Evolutionary conservation across 768 basidiomycete genomes (phyloP).

Genomic region (Collybia sp.): DNA sequence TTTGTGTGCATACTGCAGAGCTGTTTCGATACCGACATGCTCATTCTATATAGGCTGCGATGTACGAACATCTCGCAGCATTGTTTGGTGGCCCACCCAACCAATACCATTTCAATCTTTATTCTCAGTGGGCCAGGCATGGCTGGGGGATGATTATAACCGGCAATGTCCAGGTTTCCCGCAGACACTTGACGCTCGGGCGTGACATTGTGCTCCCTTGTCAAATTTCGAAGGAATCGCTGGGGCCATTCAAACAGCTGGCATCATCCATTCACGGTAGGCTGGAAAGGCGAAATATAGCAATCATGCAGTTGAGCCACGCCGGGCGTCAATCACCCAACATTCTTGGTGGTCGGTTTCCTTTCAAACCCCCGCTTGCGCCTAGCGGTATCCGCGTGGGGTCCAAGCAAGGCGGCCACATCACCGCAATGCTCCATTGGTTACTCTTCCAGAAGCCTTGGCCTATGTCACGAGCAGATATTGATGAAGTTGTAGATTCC

Average conservation of each 20-base stretch:
- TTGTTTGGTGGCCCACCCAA: constrained; percentile 74
- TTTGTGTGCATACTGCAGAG: constrained; percentile 13
- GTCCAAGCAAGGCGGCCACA: constrained; percentile 14
- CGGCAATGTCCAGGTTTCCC: constrained; percentile 74
- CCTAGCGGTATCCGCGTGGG: constrained; percentile 63
- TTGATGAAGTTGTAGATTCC: constrained; percentile 50
- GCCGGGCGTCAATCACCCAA: constrained; percentile 79
- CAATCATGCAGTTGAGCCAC: constrained; percentile 84
- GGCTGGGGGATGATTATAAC: constrained; percentile 89
- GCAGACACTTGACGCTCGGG: constrained; percentile 62
- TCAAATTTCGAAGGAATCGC: constrained; percentile 30
- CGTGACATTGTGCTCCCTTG: constrained; percentile 64
- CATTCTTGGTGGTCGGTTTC: constrained; percentile 60
- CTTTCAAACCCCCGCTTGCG: constrained; percentile 58
- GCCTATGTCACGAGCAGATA: constrained; percentile 54
- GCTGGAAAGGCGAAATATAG: constrained; percentile 23
- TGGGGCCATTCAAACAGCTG: constrained; percentile 47
- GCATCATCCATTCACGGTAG: constrained; percentile 45
- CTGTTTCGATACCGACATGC: background rate
- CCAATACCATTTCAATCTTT: constrained; percentile 54
- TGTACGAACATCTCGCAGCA: constrained; percentile 80
- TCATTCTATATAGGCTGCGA: constrained; percentile 58
- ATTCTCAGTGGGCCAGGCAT: constrained; percentile 68
- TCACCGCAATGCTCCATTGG: constrained; percentile 35
- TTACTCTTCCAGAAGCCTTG: constrained; percentile 62